A percentile compares a stretch with the other conserved stretches of the same genome.
Conservation (phyloP, 345 rosid species). For the Boechera stricta region DNA sequence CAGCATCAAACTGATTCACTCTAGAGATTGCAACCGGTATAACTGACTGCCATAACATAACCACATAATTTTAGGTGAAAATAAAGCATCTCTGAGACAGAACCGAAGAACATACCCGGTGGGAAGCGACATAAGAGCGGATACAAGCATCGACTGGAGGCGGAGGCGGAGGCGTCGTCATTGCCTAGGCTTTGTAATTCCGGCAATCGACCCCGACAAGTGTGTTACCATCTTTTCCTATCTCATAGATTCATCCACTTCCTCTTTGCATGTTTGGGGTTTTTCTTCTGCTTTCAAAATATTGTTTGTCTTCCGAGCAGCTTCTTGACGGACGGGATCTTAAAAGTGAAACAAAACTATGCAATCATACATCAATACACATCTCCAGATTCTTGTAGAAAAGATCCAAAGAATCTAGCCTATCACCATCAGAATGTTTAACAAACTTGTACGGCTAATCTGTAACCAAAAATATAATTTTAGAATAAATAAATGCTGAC, state of each 20-base stretch:
- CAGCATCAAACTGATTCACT: slow-evolving; percentile 98
- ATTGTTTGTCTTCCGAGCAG: too few relatives aligned
- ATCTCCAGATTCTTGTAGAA: too few relatives aligned
- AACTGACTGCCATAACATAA: slow-evolving; percentile 50
- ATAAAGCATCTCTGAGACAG: neutral
- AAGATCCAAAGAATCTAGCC: too few relatives aligned
- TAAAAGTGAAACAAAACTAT: too few relatives aligned
- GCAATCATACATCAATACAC: too few relatives aligned
- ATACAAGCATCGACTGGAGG: slow-evolving; percentile 69
- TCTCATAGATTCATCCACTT: neutral
- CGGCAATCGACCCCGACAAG: neutral
- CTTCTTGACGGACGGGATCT: too few relatives aligned
- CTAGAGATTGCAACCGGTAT: slow-evolving; percentile 79
- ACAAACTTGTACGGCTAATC: neutral
- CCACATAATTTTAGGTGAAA: neutral
- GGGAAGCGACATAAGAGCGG: slow-evolving; percentile 54
- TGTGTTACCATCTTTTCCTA: neutral
- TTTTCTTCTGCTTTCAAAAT: too few relatives aligned
- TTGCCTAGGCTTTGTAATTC: neutral
- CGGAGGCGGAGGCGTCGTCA: slow-evolving; percentile 19
- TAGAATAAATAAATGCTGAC: neutral
- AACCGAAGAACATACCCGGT: slow-evolving; percentile 49
- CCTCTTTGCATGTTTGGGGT: too few relatives aligned
- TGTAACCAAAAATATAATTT: neutral
- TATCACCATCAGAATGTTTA: too few relatives aligned